Evolutionary conservation across 83 land plant genomes (phyloP).

Genomic region (Thuja plicata): DNA sequence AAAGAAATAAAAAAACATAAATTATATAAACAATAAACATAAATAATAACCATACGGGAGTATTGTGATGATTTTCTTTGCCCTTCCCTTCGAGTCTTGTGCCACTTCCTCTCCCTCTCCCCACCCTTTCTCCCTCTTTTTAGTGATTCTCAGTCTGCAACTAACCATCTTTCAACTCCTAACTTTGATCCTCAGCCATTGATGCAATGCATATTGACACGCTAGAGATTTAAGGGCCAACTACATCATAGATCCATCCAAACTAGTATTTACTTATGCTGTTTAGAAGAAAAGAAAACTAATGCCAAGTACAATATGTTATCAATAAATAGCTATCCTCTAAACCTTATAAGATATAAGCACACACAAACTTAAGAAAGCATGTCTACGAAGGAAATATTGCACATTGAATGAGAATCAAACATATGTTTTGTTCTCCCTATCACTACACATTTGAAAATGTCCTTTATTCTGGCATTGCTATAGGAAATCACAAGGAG

Average conservation of each 20-base stretch:
- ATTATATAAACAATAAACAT: too few species aligned
- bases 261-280: neutral
- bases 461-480: neutral
- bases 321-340: neutral
- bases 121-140: too few species aligned
- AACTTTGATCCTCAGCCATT: neutral
- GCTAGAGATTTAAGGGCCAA: neutral
- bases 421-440: neutral
- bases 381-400: neutral
- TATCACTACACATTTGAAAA: neutral
- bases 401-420: neutral
- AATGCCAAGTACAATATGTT: neutral
- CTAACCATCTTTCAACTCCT: too few species aligned
- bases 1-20: too few species aligned
- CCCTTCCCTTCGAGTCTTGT: too few species aligned
- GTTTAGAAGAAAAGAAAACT: neutral
- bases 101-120: too few species aligned
- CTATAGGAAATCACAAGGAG: neutral
- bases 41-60: too few species aligned
- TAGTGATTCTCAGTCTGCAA: too few species aligned
- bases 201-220: neutral
- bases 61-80: too few species aligned
- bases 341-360: neutral
- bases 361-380: neutral
- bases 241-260: neutral